A percentile compares a stretch with the other conserved stretches of the same genome.
These are phyloP conservation scores for Plasmodium sp. DNA, from an alignment of 169 alveolate genomes.

Conservation along the genomic window DNA sequence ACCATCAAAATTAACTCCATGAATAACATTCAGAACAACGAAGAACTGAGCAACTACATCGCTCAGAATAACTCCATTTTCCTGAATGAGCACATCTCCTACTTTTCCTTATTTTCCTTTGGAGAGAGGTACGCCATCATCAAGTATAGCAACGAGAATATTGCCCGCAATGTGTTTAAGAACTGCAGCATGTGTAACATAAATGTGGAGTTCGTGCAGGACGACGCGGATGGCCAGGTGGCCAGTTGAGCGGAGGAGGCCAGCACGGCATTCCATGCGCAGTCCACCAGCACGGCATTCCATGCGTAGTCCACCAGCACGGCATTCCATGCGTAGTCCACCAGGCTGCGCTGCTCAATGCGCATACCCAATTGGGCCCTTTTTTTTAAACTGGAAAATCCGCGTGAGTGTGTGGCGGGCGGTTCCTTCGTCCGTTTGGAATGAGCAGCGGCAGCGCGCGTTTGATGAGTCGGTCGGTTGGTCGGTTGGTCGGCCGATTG, in stretches of 20 bases:
- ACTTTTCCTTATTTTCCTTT: slow-evolving; percentile 64
- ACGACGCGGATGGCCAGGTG: slow-evolving; percentile 8
- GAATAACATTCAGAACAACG: slow-evolving; percentile 38
- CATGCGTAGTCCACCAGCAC: not conserved
- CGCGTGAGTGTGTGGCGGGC: not conserved
- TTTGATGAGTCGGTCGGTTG: not conserved
- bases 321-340: not conserved
- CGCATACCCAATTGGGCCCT: not conserved
- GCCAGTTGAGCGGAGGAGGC: not conserved
- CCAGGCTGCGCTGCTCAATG: not conserved
- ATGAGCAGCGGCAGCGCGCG: not conserved
- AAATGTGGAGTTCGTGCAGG: slow-evolving; percentile 65
- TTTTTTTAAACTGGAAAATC: not conserved
- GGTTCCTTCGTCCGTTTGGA: not conserved
- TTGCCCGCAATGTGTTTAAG: slow-evolving; percentile 39
- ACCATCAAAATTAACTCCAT: slow-evolving; percentile 42
- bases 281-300: not conserved
- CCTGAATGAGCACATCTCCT: slow-evolving; percentile 52
- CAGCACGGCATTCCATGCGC: not conserved
- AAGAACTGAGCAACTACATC: slow-evolving; percentile 49
- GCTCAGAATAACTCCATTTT: slow-evolving; percentile 48
- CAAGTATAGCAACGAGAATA: slow-evolving; percentile 31
- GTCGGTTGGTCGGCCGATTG: too few species aligned
- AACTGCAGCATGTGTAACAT: slow-evolving; percentile 40
- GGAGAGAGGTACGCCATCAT: slow-evolving; percentile 66